Base-by-base conservation (phyloP, 768 basidiomycete genomes). In the Mycena metata region DNA sequence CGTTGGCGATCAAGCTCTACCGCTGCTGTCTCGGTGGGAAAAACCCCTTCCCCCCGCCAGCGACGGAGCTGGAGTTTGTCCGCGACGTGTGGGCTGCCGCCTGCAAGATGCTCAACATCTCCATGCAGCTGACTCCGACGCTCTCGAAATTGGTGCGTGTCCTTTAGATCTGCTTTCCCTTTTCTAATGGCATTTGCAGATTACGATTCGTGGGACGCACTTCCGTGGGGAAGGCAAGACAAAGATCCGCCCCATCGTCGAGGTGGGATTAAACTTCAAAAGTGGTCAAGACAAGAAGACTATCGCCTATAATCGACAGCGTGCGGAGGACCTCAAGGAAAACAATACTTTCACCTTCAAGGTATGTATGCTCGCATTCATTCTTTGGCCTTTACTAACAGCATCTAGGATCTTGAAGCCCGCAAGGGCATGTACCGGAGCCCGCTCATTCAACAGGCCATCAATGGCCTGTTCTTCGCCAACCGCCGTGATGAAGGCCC, bases 151-250 rank as follows among this genome's bases (percentile, higher is more conserved):
- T 70, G 64, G 69, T 70, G 21, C n/a, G 65, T 61, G n/a, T n/a
- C 13, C 13, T 30, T 21, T n/a, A n/a, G n/a, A n/a, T 3, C 9
- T 43, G 11, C 2, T 45, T 21, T 6, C 3, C 17, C 11, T 5
- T 2, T 36, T 52, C 19, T 26, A 9, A 43, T 12, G n/a, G 12
- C 5, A 7, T 45, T n/a, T 1, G 5, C 50, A 70, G 69, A 62
- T 61, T 8, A 21, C 66, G 2, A 23, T 12, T 30, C 69, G 74
- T 24, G 69, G 49, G 0, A 64, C 70, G 0, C 74, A 75, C 15
- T 19, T 70, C 12, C 73, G 70, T 8, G 69, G 75, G 10, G 69
- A 72, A 54, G 56, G 66, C 19, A 75, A 74, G 64, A 67, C 69
- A 11, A 74, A 72, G 47, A 55, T 60, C 4, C 16, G 39, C 24